A percentile compares a stretch with the other conserved stretches of the same genome.
Evolutionary conservation across 352 stramenopile genomes (phyloP).

Genomic region (Globisporangium spinosum): DNA sequence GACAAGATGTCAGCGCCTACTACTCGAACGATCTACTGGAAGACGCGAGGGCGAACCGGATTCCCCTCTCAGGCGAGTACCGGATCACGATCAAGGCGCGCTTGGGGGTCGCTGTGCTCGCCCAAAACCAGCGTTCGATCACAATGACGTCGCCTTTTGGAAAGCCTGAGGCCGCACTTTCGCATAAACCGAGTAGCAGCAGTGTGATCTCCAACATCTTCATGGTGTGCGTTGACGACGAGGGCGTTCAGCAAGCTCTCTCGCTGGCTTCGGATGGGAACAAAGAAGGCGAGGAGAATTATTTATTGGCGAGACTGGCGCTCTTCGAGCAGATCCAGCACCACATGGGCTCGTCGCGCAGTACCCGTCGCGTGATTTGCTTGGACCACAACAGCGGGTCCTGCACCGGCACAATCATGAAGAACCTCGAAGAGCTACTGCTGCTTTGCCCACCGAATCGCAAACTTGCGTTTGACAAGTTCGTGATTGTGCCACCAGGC

Average conservation of each 20-base stretch:
- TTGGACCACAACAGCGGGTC: conserved; percentile 19
- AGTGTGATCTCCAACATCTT: conserved; percentile 19
- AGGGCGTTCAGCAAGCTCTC: conserved; percentile 14
- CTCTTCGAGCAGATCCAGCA: conserved; percentile 28
- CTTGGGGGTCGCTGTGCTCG: conserved; percentile 33
- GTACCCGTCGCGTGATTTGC: conserved; percentile 26
- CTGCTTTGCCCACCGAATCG: conserved; percentile 7
- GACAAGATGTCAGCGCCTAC: conserved; percentile 35
- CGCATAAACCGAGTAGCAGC: background rate
- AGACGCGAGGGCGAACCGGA: conserved; percentile 19
- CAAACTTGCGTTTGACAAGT: conserved; percentile 24
- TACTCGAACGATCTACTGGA: conserved; percentile 71
- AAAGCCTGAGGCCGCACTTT: background rate
- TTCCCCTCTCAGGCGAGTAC: conserved; percentile 14
- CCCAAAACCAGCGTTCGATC: conserved; percentile 39
- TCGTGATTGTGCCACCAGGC: conserved; percentile 14
- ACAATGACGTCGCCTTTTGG: conserved; percentile 34
- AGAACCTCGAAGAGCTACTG: conserved; percentile 16
- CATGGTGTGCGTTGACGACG: conserved; percentile 30
- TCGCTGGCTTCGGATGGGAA: conserved; percentile 2
- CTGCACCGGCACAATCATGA: conserved; percentile 19
- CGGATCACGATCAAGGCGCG: conserved; percentile 21
- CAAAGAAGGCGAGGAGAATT: background rate
- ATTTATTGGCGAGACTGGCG: conserved; percentile 21
- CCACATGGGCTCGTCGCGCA: conserved; percentile 22